These are phyloP conservation scores for Diplodia corticola DNA, from an alignment of 2,329 filamentous ascomycete species.

Conservation along the genomic window DNA sequence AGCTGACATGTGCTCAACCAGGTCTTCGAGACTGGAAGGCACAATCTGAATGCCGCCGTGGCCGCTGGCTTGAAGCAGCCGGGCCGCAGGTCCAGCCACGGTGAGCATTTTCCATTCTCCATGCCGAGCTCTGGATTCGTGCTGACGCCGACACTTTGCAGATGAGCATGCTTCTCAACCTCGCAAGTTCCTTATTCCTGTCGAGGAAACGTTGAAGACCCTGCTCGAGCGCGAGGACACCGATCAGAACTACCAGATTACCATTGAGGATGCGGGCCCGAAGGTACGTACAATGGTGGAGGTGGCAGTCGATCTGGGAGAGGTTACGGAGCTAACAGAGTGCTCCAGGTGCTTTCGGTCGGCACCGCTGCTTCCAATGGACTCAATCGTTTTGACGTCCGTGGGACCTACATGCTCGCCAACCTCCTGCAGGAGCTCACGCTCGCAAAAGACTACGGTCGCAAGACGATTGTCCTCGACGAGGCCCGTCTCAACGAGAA, in stretches of 20 bases:
- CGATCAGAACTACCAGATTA: conserved; percentile 91
- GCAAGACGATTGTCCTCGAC: conserved; percentile 86
- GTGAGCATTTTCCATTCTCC: conserved; percentile 25
- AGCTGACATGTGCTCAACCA: conserved; percentile 1
- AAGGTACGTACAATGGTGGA: conserved; percentile 59
- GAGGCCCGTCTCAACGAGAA: conserved; percentile 93
- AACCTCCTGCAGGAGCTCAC: conserved; percentile 95
- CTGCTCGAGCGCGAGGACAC: conserved; percentile 87
- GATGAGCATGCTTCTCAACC: conserved; percentile 71
- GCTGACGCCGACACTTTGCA: conserved; percentile 38
- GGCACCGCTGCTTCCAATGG: conserved; percentile 85
- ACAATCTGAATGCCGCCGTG: conserved; percentile 31
- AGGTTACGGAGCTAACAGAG: conserved; percentile 8
- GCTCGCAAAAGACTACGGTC: conserved; percentile 85
- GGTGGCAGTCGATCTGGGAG: background rate
- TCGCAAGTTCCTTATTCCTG: conserved; percentile 82
- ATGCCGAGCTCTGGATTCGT: background rate
- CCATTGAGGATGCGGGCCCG: conserved; percentile 90
- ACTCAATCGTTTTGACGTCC: conserved; percentile 83
- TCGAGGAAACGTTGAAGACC: conserved; percentile 77
- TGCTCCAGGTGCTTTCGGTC: conserved; percentile 68
- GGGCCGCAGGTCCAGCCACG: conserved; percentile 41
- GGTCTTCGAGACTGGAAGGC: conserved; percentile 26
- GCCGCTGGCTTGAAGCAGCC: conserved; percentile 31
- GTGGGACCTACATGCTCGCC: conserved; percentile 95